A percentile compares a stretch with the other conserved stretches of the same genome.
These are phyloP conservation scores for Alternaria conjuncta DNA, from an alignment of 2,329 filamentous ascomycete genomes.

Conservation along the genomic window DNA sequence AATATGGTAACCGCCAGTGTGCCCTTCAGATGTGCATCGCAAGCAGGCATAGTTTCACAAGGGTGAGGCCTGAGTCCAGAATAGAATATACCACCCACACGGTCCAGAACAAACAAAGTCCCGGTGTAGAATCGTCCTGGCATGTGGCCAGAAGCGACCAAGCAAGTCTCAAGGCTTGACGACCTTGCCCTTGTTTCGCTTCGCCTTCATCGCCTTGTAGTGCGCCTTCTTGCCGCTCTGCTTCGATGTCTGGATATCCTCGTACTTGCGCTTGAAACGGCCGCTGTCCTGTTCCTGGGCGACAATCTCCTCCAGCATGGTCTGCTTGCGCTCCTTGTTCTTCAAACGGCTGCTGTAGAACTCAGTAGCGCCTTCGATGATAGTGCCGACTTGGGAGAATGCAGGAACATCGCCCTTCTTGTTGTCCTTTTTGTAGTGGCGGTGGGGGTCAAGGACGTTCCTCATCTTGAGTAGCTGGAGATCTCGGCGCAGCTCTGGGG, in stretches of 20 bases:
- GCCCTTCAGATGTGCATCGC: neutral
- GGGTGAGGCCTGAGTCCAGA: neutral
- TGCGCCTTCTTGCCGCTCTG: conserved; percentile 86
- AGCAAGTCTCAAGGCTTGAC: conserved; percentile 40
- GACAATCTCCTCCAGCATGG: conserved; percentile 84
- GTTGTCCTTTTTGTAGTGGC: conserved; percentile 87
- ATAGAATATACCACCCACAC: neutral
- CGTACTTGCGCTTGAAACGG: conserved; percentile 87
- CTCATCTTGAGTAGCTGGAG: conserved; percentile 90
- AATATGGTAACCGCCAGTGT: neutral
- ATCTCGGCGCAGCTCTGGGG: conserved; percentile 85
- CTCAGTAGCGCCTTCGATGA: conserved; percentile 88
- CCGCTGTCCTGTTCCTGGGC: conserved; percentile 68
- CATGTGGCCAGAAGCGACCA: neutral
- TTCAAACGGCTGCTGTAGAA: conserved; percentile 81
- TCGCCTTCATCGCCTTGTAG: conserved; percentile 79
- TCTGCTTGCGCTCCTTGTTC: conserved; percentile 87
- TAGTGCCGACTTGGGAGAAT: conserved; percentile 86
- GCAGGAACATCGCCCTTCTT: conserved; percentile 75
- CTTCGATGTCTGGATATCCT: conserved; percentile 81
- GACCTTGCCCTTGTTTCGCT: conserved; percentile 54
- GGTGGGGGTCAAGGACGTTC: conserved; percentile 84
- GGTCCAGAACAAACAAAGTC: neutral
- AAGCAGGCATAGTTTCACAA: neutral
- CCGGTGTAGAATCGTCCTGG: neutral